These are phyloP conservation scores for Pichia manshurica DNA, from an alignment of 805 yeast species.

Conservation along the genomic window DNA sequence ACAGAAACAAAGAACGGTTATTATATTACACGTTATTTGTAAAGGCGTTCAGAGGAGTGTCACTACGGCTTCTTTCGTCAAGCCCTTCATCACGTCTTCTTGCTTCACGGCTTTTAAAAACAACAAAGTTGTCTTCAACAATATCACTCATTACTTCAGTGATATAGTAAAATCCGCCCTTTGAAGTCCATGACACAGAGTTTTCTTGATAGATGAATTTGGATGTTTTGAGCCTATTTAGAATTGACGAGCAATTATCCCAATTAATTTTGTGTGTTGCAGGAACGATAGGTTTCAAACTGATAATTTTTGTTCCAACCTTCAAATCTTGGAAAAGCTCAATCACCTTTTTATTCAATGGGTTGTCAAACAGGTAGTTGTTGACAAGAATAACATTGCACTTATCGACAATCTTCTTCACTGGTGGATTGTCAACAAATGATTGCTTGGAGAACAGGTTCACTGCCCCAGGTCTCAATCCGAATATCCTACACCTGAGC, in stretches of 20 bases:
- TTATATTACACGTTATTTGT: slow-evolving; percentile 27
- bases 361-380: slow-evolving; percentile 78
- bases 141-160: slow-evolving; percentile 50
- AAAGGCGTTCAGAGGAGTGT: slow-evolving; percentile 29
- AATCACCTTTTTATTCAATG: slow-evolving; percentile 62
- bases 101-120: slow-evolving; percentile 23
- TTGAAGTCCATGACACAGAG: slow-evolving; percentile 88
- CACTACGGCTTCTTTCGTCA: slow-evolving; percentile 18
- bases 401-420: slow-evolving; percentile 45
- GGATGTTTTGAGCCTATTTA: slow-evolving; percentile 61
- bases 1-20: background rate
- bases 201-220: slow-evolving; percentile 58
- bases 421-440: slow-evolving; percentile 60
- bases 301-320: slow-evolving; percentile 73
- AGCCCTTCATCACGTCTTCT: slow-evolving; percentile 17
- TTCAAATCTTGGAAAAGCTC: slow-evolving; percentile 54
- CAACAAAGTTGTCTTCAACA: slow-evolving; percentile 30
- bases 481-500: slow-evolving; percentile 55
- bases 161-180: slow-evolving; percentile 73
- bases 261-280: slow-evolving; percentile 62
- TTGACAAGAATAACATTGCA: slow-evolving; percentile 75
- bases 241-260: slow-evolving; percentile 47
- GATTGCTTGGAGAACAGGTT: slow-evolving; percentile 60
- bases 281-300: slow-evolving; percentile 74
- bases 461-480: slow-evolving; percentile 53